Evolutionary conservation across 352 stramenopile species (phyloP), one percentile per base, ranked within the genome.

Genomic region (Phytophthora citrophthora): DNA sequence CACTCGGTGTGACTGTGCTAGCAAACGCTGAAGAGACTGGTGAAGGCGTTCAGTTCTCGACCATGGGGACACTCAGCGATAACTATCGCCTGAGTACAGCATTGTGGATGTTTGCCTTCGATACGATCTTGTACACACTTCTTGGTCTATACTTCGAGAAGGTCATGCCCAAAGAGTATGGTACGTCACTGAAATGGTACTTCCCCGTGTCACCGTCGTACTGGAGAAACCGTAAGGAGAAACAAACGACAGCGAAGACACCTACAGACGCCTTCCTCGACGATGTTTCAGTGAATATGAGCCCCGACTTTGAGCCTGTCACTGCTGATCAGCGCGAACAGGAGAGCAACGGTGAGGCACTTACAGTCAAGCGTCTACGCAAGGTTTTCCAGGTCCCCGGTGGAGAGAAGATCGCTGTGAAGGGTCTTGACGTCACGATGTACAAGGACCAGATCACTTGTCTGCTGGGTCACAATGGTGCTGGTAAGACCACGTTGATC

Each of bases 121-220:
- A 20, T 20, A 1, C 18, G 18, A 20, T 20, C 18, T 20, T 20
- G 1, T 20, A 20, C 18, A 20, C 18, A 20, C 18, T 20, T 20
- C 18, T 20, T 20, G 18, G 2, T 0, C 63, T 88, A 54, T 98
- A 98, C 67, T 77, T 98, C 10, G 90, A 96, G 27, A 79, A 91
- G 52, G 89, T 97, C 9, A 72, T 98, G n/a, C 95, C 95, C 0
- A 94, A 88, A 51, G 85, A 96, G 59, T 97, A 94, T 58, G 94
- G 94, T 3, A 91, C 87, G 27, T 65, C 75, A 0, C 65, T 90
- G 44, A 96, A 95, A 31, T 97, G 89, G 84, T 97, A 97, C 68
- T 98, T 98, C 64, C 78, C 86, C 0, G 38, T 97, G 12, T 88
- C 82, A 4, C 76, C 77, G 2, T 74, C 66, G 16, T 77, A 77